Evolutionary conservation across 306 rosid species (phyloP).

Genomic region (Hippophae rhamnoides): DNA sequence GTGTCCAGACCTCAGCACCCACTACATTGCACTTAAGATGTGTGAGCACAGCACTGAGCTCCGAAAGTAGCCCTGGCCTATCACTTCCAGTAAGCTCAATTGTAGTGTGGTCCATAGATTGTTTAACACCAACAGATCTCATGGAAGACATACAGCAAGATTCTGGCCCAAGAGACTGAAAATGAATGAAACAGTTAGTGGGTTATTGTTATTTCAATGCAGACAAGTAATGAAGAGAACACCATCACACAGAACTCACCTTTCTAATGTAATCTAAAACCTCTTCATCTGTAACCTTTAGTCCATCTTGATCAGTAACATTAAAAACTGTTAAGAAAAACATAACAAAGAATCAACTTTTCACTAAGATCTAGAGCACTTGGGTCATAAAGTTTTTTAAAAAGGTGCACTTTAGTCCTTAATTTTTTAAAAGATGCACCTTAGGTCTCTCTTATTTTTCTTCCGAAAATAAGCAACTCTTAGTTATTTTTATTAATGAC

Average conservation of each 20-base stretch:
- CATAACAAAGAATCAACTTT: constrained; percentile 2
- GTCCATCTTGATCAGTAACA: constrained; percentile 90
- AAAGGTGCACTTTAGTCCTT: no score
- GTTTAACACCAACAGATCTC: constrained; percentile 74
- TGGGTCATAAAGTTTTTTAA: no score
- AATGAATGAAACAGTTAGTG: neutral
- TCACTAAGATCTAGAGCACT: neutral
- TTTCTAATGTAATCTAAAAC: constrained; percentile 65
- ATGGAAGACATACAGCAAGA: constrained; percentile 53
- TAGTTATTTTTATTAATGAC: no score
- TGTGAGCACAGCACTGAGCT: constrained; percentile 74
- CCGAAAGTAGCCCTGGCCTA: constrained; percentile 86
- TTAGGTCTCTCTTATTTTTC: no score
- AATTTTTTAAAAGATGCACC: no score
- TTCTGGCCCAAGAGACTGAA: constrained; percentile 84
- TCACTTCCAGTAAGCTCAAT: constrained; percentile 85
- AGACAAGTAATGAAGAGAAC: constrained; percentile 9
- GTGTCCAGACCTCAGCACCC: constrained; percentile 90
- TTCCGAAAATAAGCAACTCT: no score
- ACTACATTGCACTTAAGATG: constrained; percentile 75
- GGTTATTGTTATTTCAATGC: neutral
- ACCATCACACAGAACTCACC: constrained; percentile 33
- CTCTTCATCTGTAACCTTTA: constrained; percentile 72
- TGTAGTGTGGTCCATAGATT: constrained; percentile 53
- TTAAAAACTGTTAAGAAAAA: constrained; percentile 54